These are phyloP conservation scores for Moringa oleifera DNA, from an alignment of 345 rosid genomes.

Conservation along the genomic window DNA sequence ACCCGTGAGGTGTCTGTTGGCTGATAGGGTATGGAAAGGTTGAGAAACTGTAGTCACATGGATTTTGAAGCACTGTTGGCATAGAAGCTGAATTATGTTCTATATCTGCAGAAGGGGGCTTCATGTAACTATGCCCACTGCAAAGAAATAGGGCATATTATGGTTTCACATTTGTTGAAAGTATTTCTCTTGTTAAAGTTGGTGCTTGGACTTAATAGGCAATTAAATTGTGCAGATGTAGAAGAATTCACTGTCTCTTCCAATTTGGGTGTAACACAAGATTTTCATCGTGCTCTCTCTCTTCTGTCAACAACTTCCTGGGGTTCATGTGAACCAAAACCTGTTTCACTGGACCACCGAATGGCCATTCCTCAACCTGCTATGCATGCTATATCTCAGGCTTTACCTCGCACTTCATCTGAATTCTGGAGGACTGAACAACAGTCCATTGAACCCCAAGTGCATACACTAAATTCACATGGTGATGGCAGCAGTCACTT, in stretches of 20 bases:
- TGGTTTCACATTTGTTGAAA: neutral
- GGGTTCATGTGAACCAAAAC: constrained; percentile 46
- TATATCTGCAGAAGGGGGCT: neutral
- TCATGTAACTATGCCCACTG: neutral
- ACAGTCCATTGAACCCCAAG: constrained; percentile 23
- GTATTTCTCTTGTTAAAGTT: neutral
- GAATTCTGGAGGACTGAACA: constrained; percentile 39
- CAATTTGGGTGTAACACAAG: constrained; percentile 49
- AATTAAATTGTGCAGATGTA: constrained; percentile 24
- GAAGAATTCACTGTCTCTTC: constrained; percentile 53
- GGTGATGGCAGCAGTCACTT: constrained; percentile 27
- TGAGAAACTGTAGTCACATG: no score
- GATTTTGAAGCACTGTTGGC: neutral
- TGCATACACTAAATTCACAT: constrained; percentile 20
- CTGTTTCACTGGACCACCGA: constrained; percentile 35
- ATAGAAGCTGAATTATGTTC: neutral
- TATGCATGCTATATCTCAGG: constrained; percentile 22
- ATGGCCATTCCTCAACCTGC: constrained; percentile 27
- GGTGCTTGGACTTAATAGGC: neutral
- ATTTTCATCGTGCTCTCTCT: constrained; percentile 98
- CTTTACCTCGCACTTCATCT: constrained; percentile 25
- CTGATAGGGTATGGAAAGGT: no score
- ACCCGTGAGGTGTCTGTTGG: no score
- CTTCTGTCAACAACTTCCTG: constrained; percentile 92
- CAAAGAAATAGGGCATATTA: neutral